These are phyloP conservation scores for Coniferiporia sulphurascens DNA, from an alignment of 1,284 basidiomycete species.

Conservation along the genomic window DNA sequence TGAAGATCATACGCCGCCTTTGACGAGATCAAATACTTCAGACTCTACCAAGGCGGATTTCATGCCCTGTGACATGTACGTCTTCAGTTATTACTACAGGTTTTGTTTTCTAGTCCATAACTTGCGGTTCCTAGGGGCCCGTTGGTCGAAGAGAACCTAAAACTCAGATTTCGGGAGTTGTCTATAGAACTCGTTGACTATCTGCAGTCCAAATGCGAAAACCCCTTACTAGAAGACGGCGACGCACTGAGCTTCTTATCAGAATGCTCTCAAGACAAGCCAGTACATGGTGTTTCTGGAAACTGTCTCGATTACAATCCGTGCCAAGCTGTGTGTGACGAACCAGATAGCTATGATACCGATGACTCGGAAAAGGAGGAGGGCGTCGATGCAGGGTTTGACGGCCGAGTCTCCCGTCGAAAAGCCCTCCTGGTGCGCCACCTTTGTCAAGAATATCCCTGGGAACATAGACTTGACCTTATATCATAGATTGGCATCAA, in stretches of 20 bases:
- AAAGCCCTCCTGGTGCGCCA: constrained; percentile 12
- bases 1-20: neutral
- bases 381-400: neutral
- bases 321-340: neutral
- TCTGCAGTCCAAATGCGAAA: neutral
- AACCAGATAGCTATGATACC: neutral
- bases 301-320: neutral
- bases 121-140: neutral
- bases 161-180: neutral
- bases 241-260: neutral
- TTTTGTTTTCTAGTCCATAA: too few relatives aligned
- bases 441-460: neutral
- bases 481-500: constrained; percentile 11
- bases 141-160: neutral
- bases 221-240: neutral
- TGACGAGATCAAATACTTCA: constrained; percentile 2
- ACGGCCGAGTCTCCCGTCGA: neutral
- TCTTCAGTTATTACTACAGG: neutral
- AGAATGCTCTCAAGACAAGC: neutral
- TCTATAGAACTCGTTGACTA: neutral
- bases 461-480: neutral
- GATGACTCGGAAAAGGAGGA: neutral
- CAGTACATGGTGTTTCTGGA: neutral
- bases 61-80: neutral
- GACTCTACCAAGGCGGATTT: neutral